Percentiles rank a stretch among this genome's conserved stretches.
phyloP scores from a whole-genome alignment of 768 basidiomycete species.

The Tylopilus cervinicoccineus region DNA sequence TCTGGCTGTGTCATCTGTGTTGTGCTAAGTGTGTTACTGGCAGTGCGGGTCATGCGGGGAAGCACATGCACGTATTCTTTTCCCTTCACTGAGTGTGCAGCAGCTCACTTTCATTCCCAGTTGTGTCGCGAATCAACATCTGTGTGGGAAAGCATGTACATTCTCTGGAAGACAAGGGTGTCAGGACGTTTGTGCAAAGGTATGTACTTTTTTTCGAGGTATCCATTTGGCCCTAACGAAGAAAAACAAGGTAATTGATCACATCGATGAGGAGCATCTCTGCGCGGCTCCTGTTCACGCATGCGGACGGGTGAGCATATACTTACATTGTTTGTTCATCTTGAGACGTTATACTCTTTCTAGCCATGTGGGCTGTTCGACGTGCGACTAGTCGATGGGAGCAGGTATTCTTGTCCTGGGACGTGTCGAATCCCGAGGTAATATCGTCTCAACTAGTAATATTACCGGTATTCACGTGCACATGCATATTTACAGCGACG shows the following conservation, averaged over 20 bases:
- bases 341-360: background rate
- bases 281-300: conserved; percentile 52
- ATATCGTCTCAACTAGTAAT: background rate
- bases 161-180: conserved; percentile 49
- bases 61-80: conserved; percentile 44
- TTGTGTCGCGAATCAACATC: conserved; percentile 47
- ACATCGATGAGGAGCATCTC: conserved; percentile 45
- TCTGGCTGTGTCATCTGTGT: background rate
- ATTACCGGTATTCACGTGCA: background rate
- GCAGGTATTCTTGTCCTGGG: conserved; percentile 38
- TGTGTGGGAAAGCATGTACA: conserved; percentile 52
- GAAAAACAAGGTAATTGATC: conserved; percentile 44
- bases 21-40: background rate
- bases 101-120: conserved; percentile 28
- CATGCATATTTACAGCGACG: conserved; percentile 34
- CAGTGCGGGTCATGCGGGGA: conserved; percentile 58
- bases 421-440: conserved; percentile 43
- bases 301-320: conserved; percentile 46
- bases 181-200: conserved; percentile 49
- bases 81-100: rapidly evolving
- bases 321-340: background rate
- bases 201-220: conserved; percentile 10
- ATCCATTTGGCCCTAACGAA: background rate
- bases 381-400: conserved; percentile 28
- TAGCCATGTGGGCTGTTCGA: conserved; percentile 42